Conservation (phyloP, 2,329 filamentous ascomycete species). For the Aspergillus pseudoviridinutans region DNA sequence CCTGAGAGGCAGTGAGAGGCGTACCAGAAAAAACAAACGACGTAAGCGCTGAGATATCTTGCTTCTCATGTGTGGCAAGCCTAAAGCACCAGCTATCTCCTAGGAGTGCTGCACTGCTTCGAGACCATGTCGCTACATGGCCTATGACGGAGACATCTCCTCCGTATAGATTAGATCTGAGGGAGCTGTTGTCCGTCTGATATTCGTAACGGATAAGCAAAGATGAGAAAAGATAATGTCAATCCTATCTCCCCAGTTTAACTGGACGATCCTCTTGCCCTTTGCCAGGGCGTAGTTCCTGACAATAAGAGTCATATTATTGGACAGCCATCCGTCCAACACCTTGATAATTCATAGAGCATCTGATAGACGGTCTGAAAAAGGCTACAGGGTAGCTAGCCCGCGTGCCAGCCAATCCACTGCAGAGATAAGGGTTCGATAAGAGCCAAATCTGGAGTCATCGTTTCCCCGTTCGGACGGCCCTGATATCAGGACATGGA, state of each 20-base stretch:
- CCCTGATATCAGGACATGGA: not conserved
- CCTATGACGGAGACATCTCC: conserved; percentile 3
- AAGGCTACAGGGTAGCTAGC: not conserved
- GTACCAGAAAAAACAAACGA: not conserved
- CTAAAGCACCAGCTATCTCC: conserved; percentile 9
- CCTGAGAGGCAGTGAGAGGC: not conserved
- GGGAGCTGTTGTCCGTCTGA: conserved; percentile 4
- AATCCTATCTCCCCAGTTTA: conserved; percentile 12
- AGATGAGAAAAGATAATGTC: conserved; percentile 3
- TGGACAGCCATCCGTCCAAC: not conserved
- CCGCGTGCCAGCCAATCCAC: not conserved
- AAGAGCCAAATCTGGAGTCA: not conserved
- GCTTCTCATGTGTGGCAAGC: not conserved
- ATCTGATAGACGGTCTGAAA: not conserved
- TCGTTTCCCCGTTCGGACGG: not conserved
- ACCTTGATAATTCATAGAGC: not conserved
- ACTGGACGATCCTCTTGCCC: conserved; percentile 11
- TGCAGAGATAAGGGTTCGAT: not conserved
- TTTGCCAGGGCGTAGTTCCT: not conserved
- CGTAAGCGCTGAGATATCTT: not conserved
- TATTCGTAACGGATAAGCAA: conserved; percentile 8
- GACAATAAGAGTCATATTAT: not conserved
- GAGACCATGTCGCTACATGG: not conserved
- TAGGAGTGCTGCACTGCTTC: not conserved
- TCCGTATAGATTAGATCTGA: conserved; percentile 7